Evolutionary conservation across 495 filamentous ascomycete genomes (phyloP), one percentile per base, ranked within the genome.

Genomic region (Penicillium crystallinum): DNA sequence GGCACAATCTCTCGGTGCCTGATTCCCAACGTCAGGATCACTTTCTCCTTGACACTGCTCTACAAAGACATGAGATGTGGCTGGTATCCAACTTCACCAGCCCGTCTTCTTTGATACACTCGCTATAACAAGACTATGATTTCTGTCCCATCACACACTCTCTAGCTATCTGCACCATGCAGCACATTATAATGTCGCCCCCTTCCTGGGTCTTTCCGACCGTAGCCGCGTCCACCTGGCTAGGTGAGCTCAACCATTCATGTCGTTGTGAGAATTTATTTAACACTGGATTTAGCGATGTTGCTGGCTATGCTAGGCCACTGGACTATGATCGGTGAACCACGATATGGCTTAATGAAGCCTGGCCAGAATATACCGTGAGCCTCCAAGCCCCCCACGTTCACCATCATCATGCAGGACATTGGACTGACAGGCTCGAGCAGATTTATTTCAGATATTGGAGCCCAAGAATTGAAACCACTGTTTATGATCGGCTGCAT

Each of bases 361-460:
- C 55, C 55, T 36, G 58, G 51, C 29, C 58, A 61, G 19, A 54
- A 55, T 27, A 57, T 61, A 27, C 58, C 58, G 58, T 61, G 23
- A 51, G 58, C 44, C 7, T 42, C 10, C 14, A 27, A n/a, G 23
- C 15, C 21, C 27, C 17, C 11, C 29, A 35, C 15, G 42, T 29
- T 17, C 43, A 36, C 14, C 15, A 29, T 18, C 1, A 6, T 17
- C 5, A n/a, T 42, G 36, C 27, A 55, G 17, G 39, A 8, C n/a
- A n/a, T 22, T 1, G 22, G 21, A 44, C 46, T 51, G 30, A 53
- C 44, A 43, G 17, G 17, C 22, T 33, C 12, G 2, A 29, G 18
- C n/a, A 61, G 58, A 15, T 61, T 57, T 47, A 61, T 61, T 45
- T 61, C 58, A 7, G 58, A 61, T 38, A 50, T 61, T 29, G 54